Percentiles rank a stretch among this genome's conserved stretches.
These are phyloP conservation scores for Trypanosoma conorhini DNA, from an alignment of 208 protist genomes.

Conservation along the genomic window DNA sequence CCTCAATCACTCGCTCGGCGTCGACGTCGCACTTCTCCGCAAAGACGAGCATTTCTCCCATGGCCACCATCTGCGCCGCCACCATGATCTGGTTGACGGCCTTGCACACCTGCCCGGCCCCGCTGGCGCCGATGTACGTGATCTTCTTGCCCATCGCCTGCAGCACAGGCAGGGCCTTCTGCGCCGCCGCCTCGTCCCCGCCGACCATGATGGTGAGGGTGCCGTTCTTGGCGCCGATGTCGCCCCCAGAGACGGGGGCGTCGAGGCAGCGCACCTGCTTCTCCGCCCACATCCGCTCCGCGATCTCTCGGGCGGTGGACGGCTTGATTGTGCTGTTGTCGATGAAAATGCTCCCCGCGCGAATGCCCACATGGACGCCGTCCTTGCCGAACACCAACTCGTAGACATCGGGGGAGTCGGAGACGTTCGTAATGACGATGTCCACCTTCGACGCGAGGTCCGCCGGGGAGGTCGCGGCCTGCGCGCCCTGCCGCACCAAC, in stretches of 20 bases:
- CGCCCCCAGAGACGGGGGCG: slow-evolving; percentile 95
- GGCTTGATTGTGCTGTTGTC: slow-evolving; percentile 97
- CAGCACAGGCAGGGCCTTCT: slow-evolving; percentile 73
- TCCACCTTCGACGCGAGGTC: slow-evolving; percentile 83
- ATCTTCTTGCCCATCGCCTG: slow-evolving; percentile 82
- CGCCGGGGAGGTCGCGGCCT: slow-evolving; percentile 57
- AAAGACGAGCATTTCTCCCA: slow-evolving; percentile 95
- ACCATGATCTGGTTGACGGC: slow-evolving; percentile 97
- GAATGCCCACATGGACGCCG: slow-evolving; percentile 82
- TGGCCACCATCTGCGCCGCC: slow-evolving; percentile 93
- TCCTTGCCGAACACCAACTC: slow-evolving; percentile 83
- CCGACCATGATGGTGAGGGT: slow-evolving; percentile 96
- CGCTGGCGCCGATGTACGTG: slow-evolving; percentile 85
- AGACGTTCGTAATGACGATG: slow-evolving; percentile 94
- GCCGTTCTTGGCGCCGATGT: slow-evolving; percentile 93
- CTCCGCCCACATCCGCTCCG: slow-evolving; percentile 63
- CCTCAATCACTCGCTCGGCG: slow-evolving; percentile 78
- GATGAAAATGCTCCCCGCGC: slow-evolving; percentile 75
- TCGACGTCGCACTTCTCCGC: slow-evolving; percentile 90
- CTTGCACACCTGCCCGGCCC: slow-evolving; percentile 96
- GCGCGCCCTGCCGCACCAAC: slow-evolving; percentile 78
- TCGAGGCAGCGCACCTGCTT: slow-evolving; percentile 88
- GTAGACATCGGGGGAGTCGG: slow-evolving; percentile 89
- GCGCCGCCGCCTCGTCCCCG: slow-evolving; percentile 80
- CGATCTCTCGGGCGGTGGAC: slow-evolving; percentile 89